A percentile compares a stretch with the other conserved stretches of the same genome.
Evolutionary conservation across 192 early-diverging fungal species (phyloP).

Genomic region (Thamnidium elegans): DNA sequence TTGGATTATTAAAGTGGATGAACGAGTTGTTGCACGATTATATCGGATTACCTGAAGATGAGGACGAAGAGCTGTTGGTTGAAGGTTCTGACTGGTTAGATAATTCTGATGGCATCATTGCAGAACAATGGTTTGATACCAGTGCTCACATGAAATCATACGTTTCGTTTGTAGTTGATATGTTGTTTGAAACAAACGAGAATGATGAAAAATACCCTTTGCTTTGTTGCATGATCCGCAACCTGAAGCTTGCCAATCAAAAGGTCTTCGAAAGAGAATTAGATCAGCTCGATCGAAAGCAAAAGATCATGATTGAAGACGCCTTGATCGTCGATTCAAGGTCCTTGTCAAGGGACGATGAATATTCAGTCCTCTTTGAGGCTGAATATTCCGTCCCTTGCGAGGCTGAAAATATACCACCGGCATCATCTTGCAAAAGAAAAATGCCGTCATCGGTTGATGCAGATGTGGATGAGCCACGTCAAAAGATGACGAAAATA

Average conservation of each 20-base stretch:
- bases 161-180: background rate
- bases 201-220: background rate
- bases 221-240: conserved; percentile 16
- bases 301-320: too few species aligned
- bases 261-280: conserved; percentile 17
- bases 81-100: background rate
- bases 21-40: conserved; percentile 24
- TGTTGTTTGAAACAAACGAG: background rate
- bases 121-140: conserved; percentile 16
- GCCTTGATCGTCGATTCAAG: too few species aligned
- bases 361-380: too few species aligned
- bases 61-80: conserved; percentile 5
- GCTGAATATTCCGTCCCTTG: too few species aligned
- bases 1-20: conserved; percentile 28
- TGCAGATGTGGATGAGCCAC: too few species aligned
- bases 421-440: too few species aligned
- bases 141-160: conserved; percentile 3
- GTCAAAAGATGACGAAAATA: too few species aligned
- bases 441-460: too few species aligned
- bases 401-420: too few species aligned
- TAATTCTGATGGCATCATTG: background rate
- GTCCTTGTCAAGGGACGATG: too few species aligned
- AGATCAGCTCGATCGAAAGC: too few species aligned
- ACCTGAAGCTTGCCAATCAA: conserved; percentile 18
- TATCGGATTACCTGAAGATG: conserved; percentile 31